A percentile compares a stretch with the other conserved stretches of the same genome.
Evolutionary conservation across 2,329 filamentous ascomycete species (phyloP).

Genomic region (Shiraia bambusicola): DNA sequence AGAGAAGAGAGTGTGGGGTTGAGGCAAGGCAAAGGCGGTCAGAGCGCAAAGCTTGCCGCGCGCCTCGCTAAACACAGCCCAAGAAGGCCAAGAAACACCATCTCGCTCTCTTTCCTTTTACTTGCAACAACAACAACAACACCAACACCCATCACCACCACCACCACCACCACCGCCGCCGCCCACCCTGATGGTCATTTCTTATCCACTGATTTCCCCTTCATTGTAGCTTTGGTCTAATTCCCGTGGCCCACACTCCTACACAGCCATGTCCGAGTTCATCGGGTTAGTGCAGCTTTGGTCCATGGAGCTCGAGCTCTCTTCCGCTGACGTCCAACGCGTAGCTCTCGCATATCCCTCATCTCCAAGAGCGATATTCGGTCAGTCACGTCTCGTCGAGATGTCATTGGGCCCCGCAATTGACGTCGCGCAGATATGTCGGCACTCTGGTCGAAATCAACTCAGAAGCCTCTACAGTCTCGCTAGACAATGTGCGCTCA

Average conservation of each 20-base stretch:
- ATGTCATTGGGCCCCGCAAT: constrained; percentile 15
- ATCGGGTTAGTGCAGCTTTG: constrained; percentile 55
- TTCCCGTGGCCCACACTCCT: constrained; percentile 22
- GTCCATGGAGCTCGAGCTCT: constrained; percentile 38
- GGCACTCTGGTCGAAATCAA: constrained; percentile 97
- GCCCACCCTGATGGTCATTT: constrained; percentile 2
- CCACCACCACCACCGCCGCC: too few species aligned
- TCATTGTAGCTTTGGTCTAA: constrained; percentile 20
- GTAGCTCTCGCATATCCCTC: constrained; percentile 88
- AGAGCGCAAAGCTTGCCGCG: constrained; percentile 5
- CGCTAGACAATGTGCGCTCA: constrained; percentile 92
- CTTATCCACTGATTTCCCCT: too few species aligned
- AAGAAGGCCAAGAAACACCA: background rate
- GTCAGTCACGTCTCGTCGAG: constrained; percentile 55
- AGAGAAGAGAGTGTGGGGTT: constrained; percentile 28
- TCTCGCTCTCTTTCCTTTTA: constrained; percentile 15
- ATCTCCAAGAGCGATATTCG: constrained; percentile 98
- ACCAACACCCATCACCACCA: too few species aligned
- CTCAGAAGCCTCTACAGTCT: constrained; percentile 93
- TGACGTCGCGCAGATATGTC: constrained; percentile 69
- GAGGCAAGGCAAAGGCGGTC: constrained; percentile 9
- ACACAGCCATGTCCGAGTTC: constrained; percentile 59
- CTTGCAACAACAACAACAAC: too few species aligned
- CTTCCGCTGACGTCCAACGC: constrained; percentile 32
- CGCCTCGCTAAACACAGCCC: constrained; percentile 4